Evolutionary conservation across 176 grass and related monocot species (phyloP).

Genomic region (Phoenix roebelenii): DNA sequence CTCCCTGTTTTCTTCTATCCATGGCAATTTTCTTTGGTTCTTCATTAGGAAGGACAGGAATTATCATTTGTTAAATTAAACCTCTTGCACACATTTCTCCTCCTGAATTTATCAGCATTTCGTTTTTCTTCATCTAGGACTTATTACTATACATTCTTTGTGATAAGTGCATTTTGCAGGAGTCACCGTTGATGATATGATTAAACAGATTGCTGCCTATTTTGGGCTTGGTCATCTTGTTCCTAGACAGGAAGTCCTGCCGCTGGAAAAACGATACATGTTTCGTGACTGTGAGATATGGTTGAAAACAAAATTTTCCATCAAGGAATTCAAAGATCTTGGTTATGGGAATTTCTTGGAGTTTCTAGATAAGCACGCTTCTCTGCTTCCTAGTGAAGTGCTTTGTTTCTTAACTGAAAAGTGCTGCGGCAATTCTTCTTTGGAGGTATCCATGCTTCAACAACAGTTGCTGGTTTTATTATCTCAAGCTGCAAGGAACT

Average conservation of each 20-base stretch:
- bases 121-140: no score
- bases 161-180: slow-evolving; percentile 20
- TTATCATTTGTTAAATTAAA: no score
- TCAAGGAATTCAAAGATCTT: slow-evolving; percentile 62
- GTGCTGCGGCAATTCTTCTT: slow-evolving; percentile 20
- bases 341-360: slow-evolving; percentile 67
- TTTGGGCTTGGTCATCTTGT: slow-evolving; percentile 41
- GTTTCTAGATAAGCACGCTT: slow-evolving; percentile 61
- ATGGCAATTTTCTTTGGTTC: no score
- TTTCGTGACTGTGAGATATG: slow-evolving; percentile 64
- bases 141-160: no score
- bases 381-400: slow-evolving; percentile 35
- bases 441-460: slow-evolving; percentile 44
- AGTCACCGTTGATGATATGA: slow-evolving; percentile 40
- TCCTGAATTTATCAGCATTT: no score
- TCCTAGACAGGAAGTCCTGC: slow-evolving; percentile 6
- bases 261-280: slow-evolving; percentile 19
- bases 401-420: slow-evolving; percentile 37
- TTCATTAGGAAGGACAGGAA: no score
- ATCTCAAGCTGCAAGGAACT: slow-evolving; percentile 42
- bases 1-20: no score
- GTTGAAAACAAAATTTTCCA: slow-evolving; percentile 46
- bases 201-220: slow-evolving; percentile 54
- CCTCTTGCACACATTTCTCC: no score
- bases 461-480: slow-evolving; percentile 57